These are phyloP conservation scores for Amylocystis lapponica DNA, from an alignment of 768 basidiomycete genomes.

Conservation along the genomic window DNA sequence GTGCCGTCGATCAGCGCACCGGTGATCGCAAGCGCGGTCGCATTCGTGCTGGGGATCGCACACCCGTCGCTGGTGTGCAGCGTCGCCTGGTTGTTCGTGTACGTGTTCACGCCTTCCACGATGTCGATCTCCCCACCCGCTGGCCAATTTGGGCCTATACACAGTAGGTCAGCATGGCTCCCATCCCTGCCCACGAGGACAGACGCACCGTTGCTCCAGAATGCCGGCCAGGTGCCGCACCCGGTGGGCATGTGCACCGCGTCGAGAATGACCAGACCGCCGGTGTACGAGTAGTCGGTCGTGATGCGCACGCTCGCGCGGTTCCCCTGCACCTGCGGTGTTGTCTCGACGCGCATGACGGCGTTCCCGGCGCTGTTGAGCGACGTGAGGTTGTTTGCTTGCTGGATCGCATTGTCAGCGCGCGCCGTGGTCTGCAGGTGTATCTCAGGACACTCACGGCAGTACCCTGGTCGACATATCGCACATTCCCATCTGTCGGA, in stretches of 20 bases:
- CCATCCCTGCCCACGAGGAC: neutral
- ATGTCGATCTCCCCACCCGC: slow-evolving; percentile 77
- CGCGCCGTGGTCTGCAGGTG: neutral
- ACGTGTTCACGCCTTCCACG: slow-evolving; percentile 76
- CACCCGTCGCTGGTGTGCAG: slow-evolving; percentile 77
- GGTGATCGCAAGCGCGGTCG: slow-evolving; percentile 46
- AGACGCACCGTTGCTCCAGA: slow-evolving; percentile 33
- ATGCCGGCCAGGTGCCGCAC: slow-evolving; percentile 78
- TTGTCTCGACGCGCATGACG: slow-evolving; percentile 87
- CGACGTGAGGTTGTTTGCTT: slow-evolving; percentile 51
- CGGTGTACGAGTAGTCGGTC: slow-evolving; percentile 51
- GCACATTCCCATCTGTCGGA: slow-evolving; percentile 71
- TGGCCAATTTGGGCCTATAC: slow-evolving; percentile 53
- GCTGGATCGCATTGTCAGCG: slow-evolving; percentile 27
- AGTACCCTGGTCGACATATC: slow-evolving; percentile 57
- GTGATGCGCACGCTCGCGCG: slow-evolving; percentile 79
- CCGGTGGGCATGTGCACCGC: slow-evolving; percentile 87
- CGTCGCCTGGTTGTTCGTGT: slow-evolving; percentile 77
- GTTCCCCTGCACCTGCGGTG: slow-evolving; percentile 56
- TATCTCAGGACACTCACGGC: slow-evolving; percentile 38
- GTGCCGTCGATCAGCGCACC: slow-evolving; percentile 64
- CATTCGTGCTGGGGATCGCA: slow-evolving; percentile 44
- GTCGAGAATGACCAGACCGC: slow-evolving; percentile 75
- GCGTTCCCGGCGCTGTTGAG: slow-evolving; percentile 72
- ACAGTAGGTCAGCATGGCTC: too few species aligned